phyloP scores from a whole-genome alignment of 1,139 yeast genomes.

The Nematodospora anomalae region DNA sequence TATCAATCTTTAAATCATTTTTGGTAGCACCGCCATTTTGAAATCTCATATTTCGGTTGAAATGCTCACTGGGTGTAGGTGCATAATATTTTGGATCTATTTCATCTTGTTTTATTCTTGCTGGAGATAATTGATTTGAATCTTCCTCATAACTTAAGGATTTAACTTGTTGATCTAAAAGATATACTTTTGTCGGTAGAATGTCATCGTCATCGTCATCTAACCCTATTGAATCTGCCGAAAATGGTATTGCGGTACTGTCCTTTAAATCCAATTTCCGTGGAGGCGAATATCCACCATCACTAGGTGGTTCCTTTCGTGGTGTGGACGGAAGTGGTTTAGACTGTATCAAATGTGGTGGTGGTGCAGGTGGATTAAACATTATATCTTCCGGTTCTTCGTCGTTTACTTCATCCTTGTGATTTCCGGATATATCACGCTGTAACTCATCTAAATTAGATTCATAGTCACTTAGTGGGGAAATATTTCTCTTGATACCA shows the following conservation, averaged over 20 bases:
- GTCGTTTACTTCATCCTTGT: slow-evolving; percentile 1
- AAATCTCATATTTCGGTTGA: slow-evolving; percentile 24
- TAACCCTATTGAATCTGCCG: slow-evolving; percentile 46
- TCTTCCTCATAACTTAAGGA: slow-evolving; percentile 22
- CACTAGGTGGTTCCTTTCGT: slow-evolving; percentile 6
- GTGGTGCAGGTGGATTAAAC: slow-evolving; percentile 12
- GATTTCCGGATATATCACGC: slow-evolving; percentile 17
- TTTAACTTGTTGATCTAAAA: slow-evolving; percentile 36
- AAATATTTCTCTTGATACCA: slow-evolving; percentile 11
- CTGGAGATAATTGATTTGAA: slow-evolving; percentile 17
- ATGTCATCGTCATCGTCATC: slow-evolving; percentile 25
- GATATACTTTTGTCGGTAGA: slow-evolving; percentile 38
- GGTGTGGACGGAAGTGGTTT: slow-evolving; percentile 18
- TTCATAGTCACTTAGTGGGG: slow-evolving; percentile 15
- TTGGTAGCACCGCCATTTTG: slow-evolving; percentile 22
- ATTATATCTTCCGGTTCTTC: neutral
- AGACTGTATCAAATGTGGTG: slow-evolving; percentile 12
- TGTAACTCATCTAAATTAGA: slow-evolving; percentile 22
- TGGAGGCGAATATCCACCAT: slow-evolving; percentile 14
- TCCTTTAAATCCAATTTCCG: slow-evolving; percentile 11
- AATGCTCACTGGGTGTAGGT: slow-evolving; percentile 47
- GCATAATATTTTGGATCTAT: slow-evolving; percentile 48
- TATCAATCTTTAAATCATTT: slow-evolving; percentile 26
- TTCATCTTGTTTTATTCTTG: slow-evolving; percentile 29
- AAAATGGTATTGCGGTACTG: slow-evolving; percentile 38